A percentile compares a stretch with the other conserved stretches of the same genome.
Evolutionary conservation across 345 rosid genomes (phyloP).

Genomic region (Clausena lansium): DNA sequence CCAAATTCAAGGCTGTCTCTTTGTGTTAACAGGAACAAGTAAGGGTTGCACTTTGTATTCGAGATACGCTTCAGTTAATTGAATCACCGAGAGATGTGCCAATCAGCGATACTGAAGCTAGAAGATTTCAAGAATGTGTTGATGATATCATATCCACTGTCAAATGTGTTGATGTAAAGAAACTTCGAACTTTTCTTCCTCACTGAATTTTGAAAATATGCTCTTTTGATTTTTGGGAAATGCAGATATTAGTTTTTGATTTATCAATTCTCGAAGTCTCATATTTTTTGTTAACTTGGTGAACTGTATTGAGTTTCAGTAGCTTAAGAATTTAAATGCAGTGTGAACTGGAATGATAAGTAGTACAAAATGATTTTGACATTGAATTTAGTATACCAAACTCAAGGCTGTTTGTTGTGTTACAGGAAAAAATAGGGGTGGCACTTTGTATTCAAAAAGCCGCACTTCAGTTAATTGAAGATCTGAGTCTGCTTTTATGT

Average conservation of each 20-base stretch:
- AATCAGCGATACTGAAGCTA: background rate
- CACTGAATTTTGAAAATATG: too few relatives aligned
- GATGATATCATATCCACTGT: background rate
- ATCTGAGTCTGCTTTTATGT: too few relatives aligned
- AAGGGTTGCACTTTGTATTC: background rate
- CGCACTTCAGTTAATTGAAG: background rate
- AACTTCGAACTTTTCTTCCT: background rate
- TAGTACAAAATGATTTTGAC: background rate
- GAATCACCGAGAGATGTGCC: background rate
- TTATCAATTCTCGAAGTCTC: too few relatives aligned
- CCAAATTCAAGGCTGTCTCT: background rate
- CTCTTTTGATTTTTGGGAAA: too few relatives aligned
- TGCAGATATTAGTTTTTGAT: background rate
- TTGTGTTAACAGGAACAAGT: background rate
- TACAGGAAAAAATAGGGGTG: background rate
- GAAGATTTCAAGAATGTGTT: background rate
- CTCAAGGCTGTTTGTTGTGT: background rate
- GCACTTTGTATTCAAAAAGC: background rate
- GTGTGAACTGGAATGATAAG: background rate
- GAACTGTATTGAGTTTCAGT: too few relatives aligned
- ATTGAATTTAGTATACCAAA: background rate
- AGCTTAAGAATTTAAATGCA: background rate
- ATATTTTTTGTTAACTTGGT: too few relatives aligned
- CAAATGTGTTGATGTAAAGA: background rate
- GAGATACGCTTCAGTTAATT: too few relatives aligned